Evolutionary conservation across 169 alveolate species (phyloP), one percentile per base, ranked within the genome.

Genomic region (Eimeria falciformis): DNA sequence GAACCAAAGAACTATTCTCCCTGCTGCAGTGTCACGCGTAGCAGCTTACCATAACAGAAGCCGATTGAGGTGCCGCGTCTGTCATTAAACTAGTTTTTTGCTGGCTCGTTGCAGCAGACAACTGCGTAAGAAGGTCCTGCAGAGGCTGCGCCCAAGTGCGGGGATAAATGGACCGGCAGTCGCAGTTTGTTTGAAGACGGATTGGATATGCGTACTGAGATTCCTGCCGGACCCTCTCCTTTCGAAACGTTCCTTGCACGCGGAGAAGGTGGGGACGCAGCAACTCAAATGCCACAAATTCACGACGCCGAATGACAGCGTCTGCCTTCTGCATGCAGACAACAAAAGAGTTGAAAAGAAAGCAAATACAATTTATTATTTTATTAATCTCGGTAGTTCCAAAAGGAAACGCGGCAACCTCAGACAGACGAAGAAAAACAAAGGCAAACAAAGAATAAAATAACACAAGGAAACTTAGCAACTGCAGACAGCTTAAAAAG

Each of bases 71-170:
- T 2, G 55, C 33, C 23, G 75, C 75, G 53, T 79, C 89, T 3
- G 89, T 21, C 21, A 79, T 53, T 43, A 53, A 79, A 12, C 73
- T 65, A 17, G 47, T 55, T 50, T 53, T 58, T 14, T 68, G 75
- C n/a, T n/a, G 47, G 53, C 77, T 53, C 65, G 94, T 88, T 43
- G 85, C 73, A 14, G 66, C 92, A 9, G 69, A 50, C 5, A 94
- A 9, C 37, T 91, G 93, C 56, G 55, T 86, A 71, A 95, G 65
- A 33, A 95, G 69, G 23, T 71, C 88, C 77, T 68, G 83, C 46
- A 96, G 96, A 23, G 94, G 94, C 73, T 77, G 46, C n/a, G 97
- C 96, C 97, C 97, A 95, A 33, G 97, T 90, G 14, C 94, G 94
- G 45, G 96, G 95, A 46, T 95, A 95, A 1, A 95, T 66, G 62